Evolutionary conservation across 305 asterid genomes (phyloP).

Genomic region (Solanum hybrid): DNA sequence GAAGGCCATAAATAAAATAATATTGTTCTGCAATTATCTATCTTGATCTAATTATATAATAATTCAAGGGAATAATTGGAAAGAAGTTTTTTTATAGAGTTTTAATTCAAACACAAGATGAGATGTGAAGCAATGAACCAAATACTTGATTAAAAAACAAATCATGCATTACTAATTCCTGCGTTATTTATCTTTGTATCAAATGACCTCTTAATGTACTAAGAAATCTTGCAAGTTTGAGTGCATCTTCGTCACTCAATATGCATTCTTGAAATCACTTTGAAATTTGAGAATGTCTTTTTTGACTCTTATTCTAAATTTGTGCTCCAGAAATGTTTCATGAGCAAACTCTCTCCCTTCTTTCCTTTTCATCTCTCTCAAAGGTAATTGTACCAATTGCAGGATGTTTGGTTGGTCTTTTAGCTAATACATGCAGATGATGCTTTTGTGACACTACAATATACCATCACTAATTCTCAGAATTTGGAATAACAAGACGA

Average conservation of each 20-base stretch:
- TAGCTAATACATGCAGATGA: background rate
- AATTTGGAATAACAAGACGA: background rate
- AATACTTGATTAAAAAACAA: too few species aligned
- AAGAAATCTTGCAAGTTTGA: background rate
- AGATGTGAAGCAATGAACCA: too few species aligned
- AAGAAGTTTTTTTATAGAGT: too few species aligned
- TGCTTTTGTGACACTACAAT: background rate
- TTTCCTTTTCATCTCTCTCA: background rate
- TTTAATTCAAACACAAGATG: too few species aligned
- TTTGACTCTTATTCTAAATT: background rate
- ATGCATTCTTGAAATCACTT: background rate
- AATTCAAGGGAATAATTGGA: too few species aligned
- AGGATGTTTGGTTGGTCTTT: background rate
- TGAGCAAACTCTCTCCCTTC: background rate
- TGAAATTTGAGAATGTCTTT: background rate
- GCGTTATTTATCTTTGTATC: too few species aligned
- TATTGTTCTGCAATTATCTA: too few species aligned
- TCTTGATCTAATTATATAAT: too few species aligned
- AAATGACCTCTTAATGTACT: conserved; percentile 4
- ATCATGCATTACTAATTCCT: too few species aligned
- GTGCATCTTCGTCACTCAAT: background rate
- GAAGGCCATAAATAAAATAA: too few species aligned
- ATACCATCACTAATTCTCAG: background rate
- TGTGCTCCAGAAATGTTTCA: background rate
- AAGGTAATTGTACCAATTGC: background rate